Base-by-base conservation (phyloP, 2,329 filamentous ascomycete species). In the Talaromyces pinophilus region DNA sequence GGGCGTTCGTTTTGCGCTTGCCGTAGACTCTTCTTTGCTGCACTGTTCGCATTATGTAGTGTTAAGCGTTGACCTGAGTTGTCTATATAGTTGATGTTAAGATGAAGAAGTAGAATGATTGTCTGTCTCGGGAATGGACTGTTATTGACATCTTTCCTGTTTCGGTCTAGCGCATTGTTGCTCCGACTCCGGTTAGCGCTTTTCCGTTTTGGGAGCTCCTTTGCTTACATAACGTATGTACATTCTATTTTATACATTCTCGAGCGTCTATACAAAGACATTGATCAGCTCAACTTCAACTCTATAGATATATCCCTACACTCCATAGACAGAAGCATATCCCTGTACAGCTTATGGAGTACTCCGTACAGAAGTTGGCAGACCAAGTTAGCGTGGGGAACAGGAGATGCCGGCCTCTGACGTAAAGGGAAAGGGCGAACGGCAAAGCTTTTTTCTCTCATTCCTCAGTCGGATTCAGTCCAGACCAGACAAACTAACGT, bases 21-120 rank as follows among this genome's bases (percentile, higher is more conserved):
- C 68, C 68, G 59, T 69, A 69, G 50, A 69, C 68, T 48, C 52
- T 59, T 59, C 54, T 68, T 38, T 64, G 61, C 59, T 57, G 65
- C 6, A 67, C 60, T 0, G 65, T 67, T 46, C 65, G 52, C 38
- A 59, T 67, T n/a, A 17, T 60, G 25, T 25, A 11, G 5, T 28
- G 13, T 5, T 44, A 5, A 17, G 19, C 5, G 25, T 17, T 52
- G 8, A 28, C 10, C 33, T 4, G 13, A 22, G 5, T 8, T 38
- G 25, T 28, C 10, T 44, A 33, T 40, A 30, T 30, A 38, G 38
- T 11, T 10, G 62, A 22, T 35, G 40, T 22, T 35, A 28, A 17
- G n/a, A 57, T 44, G 25, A 22, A 25, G 38, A 55, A 4, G 30
- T 5, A n/a, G 40, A 38, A 13, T 35, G 17, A 1, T 3, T 30